Evolutionary conservation across 257 asterid species (phyloP).

Genomic region (Echium plantagineum): DNA sequence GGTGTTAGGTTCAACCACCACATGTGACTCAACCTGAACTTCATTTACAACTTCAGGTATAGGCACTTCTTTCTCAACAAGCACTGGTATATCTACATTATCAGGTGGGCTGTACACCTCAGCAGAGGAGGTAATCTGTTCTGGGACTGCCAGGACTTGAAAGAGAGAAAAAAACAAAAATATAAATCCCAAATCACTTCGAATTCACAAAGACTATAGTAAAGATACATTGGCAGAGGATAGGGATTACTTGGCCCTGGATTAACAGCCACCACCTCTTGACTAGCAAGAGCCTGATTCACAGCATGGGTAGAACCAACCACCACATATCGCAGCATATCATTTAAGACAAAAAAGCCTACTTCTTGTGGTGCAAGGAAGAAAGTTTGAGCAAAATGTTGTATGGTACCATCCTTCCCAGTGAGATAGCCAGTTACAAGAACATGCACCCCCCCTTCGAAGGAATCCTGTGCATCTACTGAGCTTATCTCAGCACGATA

Average conservation of each 20-base stretch:
- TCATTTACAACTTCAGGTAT: slow-evolving; percentile 70
- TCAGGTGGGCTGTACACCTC: slow-evolving; percentile 80
- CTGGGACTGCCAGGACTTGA: slow-evolving; percentile 25
- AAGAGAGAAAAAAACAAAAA: background rate
- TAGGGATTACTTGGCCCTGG: slow-evolving; percentile 46
- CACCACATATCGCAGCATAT: slow-evolving; percentile 62
- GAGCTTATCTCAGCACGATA: slow-evolving; percentile 66
- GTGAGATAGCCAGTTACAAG: slow-evolving; percentile 80
- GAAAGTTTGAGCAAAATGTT: slow-evolving; percentile 69
- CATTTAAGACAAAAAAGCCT: slow-evolving; percentile 90
- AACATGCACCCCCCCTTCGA: slow-evolving; percentile 66
- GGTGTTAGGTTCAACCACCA: slow-evolving; percentile 39
- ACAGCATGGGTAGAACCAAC: slow-evolving; percentile 17
- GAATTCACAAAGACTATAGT: background rate
- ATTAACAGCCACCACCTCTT: slow-evolving; percentile 35
- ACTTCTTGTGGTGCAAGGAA: slow-evolving; percentile 93
- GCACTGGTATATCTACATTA: slow-evolving; percentile 41
- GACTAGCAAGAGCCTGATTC: slow-evolving; percentile 23
- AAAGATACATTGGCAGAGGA: slow-evolving; percentile 3
- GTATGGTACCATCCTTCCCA: slow-evolving; percentile 41
- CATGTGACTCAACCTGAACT: slow-evolving; percentile 33
- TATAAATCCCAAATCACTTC: slow-evolving; percentile 6
- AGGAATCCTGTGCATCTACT: slow-evolving; percentile 78
- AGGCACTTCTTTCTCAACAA: slow-evolving; percentile 57
- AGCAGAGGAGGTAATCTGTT: slow-evolving; percentile 33